These are phyloP conservation scores for Glycine tomentella DNA, from an alignment of 306 rosid species.

Conservation along the genomic window DNA sequence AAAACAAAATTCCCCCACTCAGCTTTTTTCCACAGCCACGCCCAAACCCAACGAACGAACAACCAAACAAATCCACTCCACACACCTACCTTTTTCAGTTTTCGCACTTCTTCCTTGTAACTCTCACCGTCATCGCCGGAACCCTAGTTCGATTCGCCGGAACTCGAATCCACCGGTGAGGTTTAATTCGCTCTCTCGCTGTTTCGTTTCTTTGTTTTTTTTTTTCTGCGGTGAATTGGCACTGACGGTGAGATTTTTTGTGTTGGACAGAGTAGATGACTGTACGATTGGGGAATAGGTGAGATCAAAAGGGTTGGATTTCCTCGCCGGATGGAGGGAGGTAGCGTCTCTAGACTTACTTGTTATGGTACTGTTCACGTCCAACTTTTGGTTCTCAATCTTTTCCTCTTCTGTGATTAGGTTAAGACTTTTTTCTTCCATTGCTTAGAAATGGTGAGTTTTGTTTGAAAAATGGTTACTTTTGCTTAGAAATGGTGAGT, in stretches of 20 bases:
- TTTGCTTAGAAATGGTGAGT: constrained; percentile 59
- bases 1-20: constrained; percentile 35
- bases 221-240: constrained; percentile 21
- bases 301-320: constrained; percentile 90
- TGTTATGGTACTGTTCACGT: constrained; percentile 98
- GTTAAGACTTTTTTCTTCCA: constrained; percentile 47
- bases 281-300: constrained; percentile 70
- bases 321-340: constrained; percentile 99
- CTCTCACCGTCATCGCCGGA: constrained; percentile 80
- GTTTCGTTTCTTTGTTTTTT: not conserved
- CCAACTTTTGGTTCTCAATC: constrained; percentile 61
- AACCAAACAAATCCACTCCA: constrained; percentile 41
- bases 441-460: constrained; percentile 61
- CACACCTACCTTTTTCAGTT: not conserved
- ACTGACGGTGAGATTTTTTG: constrained; percentile 33
- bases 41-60: constrained; percentile 2
- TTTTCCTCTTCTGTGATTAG: constrained; percentile 47
- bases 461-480: constrained; percentile 23
- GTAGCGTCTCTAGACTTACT: constrained; percentile 99
- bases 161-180: constrained; percentile 55
- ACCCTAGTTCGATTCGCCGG: constrained; percentile 78
- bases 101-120: constrained; percentile 39
- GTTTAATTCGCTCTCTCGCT: constrained; percentile 35
- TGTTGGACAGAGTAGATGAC: constrained; percentile 71
- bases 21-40: constrained; percentile 46